These are phyloP conservation scores for Colletotrichum echinochloae DNA, from an alignment of 2,329 filamentous ascomycete species.

Conservation along the genomic window DNA sequence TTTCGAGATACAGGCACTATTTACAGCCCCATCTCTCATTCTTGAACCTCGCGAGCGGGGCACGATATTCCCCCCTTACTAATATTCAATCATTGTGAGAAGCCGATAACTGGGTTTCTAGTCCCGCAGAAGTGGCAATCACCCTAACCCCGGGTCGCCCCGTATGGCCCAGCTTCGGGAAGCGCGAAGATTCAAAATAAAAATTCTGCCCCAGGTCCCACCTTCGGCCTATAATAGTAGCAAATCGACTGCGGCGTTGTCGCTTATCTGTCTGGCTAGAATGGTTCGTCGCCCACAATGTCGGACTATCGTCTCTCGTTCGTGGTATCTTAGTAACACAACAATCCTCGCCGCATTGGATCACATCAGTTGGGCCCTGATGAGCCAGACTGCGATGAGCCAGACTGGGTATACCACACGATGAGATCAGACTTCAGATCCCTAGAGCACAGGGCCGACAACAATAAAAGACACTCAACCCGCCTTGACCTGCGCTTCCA, in stretches of 20 bases:
- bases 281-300: neutral
- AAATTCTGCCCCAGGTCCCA: neutral
- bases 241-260: neutral
- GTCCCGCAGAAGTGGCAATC: neutral
- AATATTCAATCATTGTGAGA: neutral
- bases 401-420: too few relatives aligned
- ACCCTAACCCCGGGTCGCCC: neutral
- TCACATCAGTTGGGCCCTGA: neutral
- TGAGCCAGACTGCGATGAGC: neutral
- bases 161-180: neutral
- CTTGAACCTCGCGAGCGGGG: neutral
- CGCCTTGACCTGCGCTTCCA: neutral
- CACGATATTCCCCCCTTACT: neutral
- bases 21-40: neutral
- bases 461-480: neutral
- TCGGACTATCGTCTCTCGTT: neutral
- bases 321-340: conserved; percentile 22
- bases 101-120: neutral
- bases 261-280: neutral
- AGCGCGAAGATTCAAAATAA: neutral
- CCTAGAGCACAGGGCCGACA: neutral
- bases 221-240: neutral
- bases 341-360: neutral
- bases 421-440: neutral
- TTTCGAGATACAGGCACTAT: neutral